Base-by-base conservation (phyloP, 192 early-diverging fungal genomes). In the Coemansia guatemalensis region DNA sequence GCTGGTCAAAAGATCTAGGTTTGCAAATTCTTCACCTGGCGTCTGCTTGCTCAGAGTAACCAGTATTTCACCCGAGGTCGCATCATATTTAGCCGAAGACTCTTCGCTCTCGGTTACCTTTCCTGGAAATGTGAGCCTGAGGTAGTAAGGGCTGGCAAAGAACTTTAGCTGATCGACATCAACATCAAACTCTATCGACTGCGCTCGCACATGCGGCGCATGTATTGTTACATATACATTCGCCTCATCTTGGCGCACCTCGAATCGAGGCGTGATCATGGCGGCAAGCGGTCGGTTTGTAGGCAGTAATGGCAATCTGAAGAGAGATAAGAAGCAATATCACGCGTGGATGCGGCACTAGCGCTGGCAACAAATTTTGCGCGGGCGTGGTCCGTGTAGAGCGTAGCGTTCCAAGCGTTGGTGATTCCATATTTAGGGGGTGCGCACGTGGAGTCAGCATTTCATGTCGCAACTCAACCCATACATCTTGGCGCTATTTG, bases 181-280 rank as follows among this genome's bases (percentile, higher is more conserved):
- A 44, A 95, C 87, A 71, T 89, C 85, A 56, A 96, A 83, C 68
- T 99, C 95, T 9, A 99, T 85, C 5, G 96, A 85, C 65, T 91
- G 87, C 7, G 92, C 87, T 86, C 94, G 74, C 23, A 96, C 84
- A 68, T 93, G 91, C 3, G 96, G 93, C 32, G 89, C 89, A 48
- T 89, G 83, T 52, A 96, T 89, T 17, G 75, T 74, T 11, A 99
- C 84, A 11, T 79, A 86, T 21, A 99, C 86, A 51, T 73, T 85
- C 25, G 86, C 81, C n/a, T 88, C 81, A 62, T 93, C 88, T 64
- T 99, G 95, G 1, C 83, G 78, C 17, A 93, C 83, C 33, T 68
- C 74, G 65, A 99, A 99, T 12, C 71, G 65, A 6, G 96, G 95
- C n/a, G 94, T 95, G 57, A 97, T 86, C 96, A 99, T 99, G 30